Evolutionary conservation across 2,329 filamentous ascomycete species (phyloP), one percentile per base, ranked within the genome.

Genomic region (Beauveria caledonica): DNA sequence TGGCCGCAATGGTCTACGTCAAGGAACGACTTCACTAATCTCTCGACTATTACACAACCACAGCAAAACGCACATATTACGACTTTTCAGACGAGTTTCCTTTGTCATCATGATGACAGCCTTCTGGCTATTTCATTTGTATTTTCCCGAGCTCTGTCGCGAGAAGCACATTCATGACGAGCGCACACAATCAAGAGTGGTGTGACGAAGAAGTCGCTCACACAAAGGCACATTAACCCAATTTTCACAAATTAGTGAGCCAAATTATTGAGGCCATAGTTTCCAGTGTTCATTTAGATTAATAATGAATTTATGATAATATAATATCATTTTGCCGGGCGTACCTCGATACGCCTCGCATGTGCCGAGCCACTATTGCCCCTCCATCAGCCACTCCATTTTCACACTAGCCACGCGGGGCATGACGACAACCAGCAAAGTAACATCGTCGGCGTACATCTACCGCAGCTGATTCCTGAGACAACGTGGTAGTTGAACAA

Each of bases 1-100:
- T 87, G 73, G 83, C 84, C 11, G 84, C 87, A 1, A 78, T 86
- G 49, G 81, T 90, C 4, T 83, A 86, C 63, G 73, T 90, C 66
- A 83, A 83, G 67, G 85, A 89, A 70, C 81, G 82, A 62, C 69
- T 87, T 55, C 83, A 86, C 66, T 78, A 49, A 57, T 44, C 27
- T 23, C 11, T 27, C 11, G 21, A 48, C 23, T n/a, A 27, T 36
- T 52, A 51, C 50, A 59, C 55, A 50, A 54, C 40, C n/a, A 33
- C 48, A 45, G 19, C 13, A 52, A 15, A 50, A 44, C 44, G 45
- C 56, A 53, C 39, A 59, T 53, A 46, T 53, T 25, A 59, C 49
- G 40, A 53, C 25, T 39, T 36, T 45, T 45, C n/a, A 44, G 19
- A 52, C 27, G 57, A 59, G 13, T 59, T 59, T 53, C 9, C 17